These are phyloP conservation scores for Diaporthe caulivora DNA, from an alignment of 2,329 filamentous ascomycete genomes.

Conservation along the genomic window DNA sequence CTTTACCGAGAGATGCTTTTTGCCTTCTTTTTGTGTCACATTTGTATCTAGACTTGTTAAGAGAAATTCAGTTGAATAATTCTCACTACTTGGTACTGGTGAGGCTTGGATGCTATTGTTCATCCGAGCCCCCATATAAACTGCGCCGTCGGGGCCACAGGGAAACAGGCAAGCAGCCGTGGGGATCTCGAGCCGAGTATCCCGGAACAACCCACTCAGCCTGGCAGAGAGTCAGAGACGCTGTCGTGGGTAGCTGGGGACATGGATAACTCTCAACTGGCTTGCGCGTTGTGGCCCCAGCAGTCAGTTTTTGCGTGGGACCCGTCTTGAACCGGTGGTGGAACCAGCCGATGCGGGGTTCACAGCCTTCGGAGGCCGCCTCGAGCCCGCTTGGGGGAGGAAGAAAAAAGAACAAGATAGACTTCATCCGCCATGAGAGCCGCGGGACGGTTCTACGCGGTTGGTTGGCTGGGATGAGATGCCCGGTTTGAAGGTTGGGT, in stretches of 20 bases:
- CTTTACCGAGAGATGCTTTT: constrained; percentile 26
- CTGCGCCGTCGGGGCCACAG: neutral
- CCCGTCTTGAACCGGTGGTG: neutral
- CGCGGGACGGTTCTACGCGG: neutral
- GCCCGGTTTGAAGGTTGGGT: neutral
- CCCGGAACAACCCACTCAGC: neutral
- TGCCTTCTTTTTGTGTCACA: constrained; percentile 18
- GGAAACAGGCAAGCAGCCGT: too few relatives aligned
- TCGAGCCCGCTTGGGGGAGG: neutral
- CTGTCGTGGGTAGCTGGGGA: neutral
- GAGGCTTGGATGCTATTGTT: neutral
- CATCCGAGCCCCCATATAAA: neutral
- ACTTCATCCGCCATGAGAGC: neutral
- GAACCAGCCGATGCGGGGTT: neutral
- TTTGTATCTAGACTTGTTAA: constrained; percentile 23
- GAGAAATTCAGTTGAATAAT: constrained; percentile 4
- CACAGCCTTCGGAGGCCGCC: neutral
- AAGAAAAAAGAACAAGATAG: too few relatives aligned
- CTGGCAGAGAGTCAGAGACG: too few relatives aligned
- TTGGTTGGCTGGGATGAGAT: constrained; percentile 5
- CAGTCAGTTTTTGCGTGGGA: neutral
- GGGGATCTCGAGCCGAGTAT: constrained; percentile 1
- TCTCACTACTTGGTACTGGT: neutral
- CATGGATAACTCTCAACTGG: neutral
- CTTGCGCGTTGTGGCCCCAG: neutral